phyloP scores from a whole-genome alignment of 2,329 filamentous ascomycete species.

The Calcarisporium arbuscula region DNA sequence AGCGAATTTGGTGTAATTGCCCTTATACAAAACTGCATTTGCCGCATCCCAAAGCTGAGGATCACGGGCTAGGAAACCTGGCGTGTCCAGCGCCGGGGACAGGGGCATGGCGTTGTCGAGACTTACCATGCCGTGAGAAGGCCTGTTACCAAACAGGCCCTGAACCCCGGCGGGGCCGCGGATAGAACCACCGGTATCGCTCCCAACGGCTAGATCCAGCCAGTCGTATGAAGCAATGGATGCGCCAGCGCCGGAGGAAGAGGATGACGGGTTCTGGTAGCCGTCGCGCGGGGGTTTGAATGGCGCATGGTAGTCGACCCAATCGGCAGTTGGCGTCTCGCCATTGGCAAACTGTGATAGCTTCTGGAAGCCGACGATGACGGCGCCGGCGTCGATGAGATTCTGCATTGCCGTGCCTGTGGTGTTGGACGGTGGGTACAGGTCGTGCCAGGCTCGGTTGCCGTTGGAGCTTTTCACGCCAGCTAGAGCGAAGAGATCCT shows the following conservation, averaged over 20 bases:
- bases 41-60: slow-evolving; percentile 26
- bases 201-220: no score
- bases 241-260: slow-evolving; percentile 34
- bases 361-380: slow-evolving; percentile 42
- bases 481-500: slow-evolving; percentile 54
- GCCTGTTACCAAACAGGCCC: no score
- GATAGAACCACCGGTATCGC: no score
- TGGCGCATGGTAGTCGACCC: slow-evolving; percentile 33
- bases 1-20: no score
- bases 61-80: slow-evolving; percentile 34
- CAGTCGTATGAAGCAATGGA: slow-evolving; percentile 35
- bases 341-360: slow-evolving; percentile 40
- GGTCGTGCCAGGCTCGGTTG: slow-evolving; percentile 51
- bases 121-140: no score
- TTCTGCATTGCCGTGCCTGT: slow-evolving; percentile 45
- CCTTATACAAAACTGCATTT: slow-evolving; percentile 26
- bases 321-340: slow-evolving; percentile 41
- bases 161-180: no score
- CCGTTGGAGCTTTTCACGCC: slow-evolving; percentile 50
- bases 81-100: slow-evolving; percentile 34
- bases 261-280: slow-evolving; percentile 40
- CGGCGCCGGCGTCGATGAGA: slow-evolving; percentile 55
- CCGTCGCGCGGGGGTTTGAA: slow-evolving; percentile 42
- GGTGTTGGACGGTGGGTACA: slow-evolving; percentile 41
- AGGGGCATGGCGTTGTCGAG: no score